Conservation (phyloP, 2,329 filamentous ascomycete species). For the Aspergillus pseudoviridinutans region DNA sequence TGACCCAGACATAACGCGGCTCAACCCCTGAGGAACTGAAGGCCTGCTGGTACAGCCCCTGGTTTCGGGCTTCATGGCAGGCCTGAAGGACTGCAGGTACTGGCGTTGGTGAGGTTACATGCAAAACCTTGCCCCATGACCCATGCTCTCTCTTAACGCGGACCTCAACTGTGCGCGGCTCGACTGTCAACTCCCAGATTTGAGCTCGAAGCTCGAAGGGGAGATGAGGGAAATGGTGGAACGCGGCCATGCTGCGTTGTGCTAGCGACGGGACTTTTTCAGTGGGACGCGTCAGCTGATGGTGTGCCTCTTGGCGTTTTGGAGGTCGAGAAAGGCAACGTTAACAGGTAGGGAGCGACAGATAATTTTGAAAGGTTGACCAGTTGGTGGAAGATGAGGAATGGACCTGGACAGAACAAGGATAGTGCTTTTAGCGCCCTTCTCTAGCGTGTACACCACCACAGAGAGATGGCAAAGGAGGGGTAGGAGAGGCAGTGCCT, state of each 20-base stretch:
- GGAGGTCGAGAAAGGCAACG: too few relatives aligned
- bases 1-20: conserved; percentile 1
- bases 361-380: too few relatives aligned
- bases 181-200: background rate
- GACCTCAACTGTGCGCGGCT: conserved; percentile 1
- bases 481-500: too few relatives aligned
- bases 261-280: too few relatives aligned
- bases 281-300: too few relatives aligned
- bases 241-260: conserved; percentile 11
- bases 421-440: too few relatives aligned
- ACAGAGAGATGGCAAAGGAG: too few relatives aligned
- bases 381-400: too few relatives aligned
- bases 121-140: background rate
- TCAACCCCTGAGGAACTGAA: background rate
- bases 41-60: background rate
- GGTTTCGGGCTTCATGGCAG: conserved; percentile 1
- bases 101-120: background rate
- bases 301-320: too few relatives aligned
- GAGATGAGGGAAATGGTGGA: conserved; percentile 31
- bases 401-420: too few relatives aligned
- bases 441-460: too few relatives aligned
- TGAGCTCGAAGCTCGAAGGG: conserved; percentile 1
- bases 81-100: background rate
- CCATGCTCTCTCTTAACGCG: background rate
- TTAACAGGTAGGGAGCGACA: too few relatives aligned